A percentile compares a stretch with the other conserved stretches of the same genome.
Evolutionary conservation across 202 grass and related monocot species (phyloP).

Genomic region (Eragrostis tef): DNA sequence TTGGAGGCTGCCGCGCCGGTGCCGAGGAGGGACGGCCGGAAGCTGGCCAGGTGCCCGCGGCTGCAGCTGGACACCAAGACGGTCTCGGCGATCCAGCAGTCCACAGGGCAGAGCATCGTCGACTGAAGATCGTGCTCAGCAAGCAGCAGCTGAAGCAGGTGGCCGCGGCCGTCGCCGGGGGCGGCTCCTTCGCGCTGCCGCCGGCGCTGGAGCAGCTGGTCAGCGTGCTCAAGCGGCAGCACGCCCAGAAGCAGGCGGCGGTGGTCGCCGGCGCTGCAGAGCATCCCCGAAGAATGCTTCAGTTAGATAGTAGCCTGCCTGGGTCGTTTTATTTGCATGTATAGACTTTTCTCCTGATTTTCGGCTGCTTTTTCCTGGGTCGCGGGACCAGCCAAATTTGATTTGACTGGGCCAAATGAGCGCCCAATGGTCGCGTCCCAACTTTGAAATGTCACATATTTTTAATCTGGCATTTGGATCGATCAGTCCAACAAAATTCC

Average conservation of each 20-base stretch:
- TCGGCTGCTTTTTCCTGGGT: conserved; percentile 22
- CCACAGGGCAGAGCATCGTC: conserved; percentile 46
- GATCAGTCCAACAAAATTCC: neutral
- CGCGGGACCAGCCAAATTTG: conserved; percentile 6
- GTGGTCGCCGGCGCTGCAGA: conserved; percentile 77
- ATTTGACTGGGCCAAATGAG: conserved; percentile 32
- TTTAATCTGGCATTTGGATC: conserved; percentile 59
- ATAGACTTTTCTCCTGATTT: conserved; percentile 26
- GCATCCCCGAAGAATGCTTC: conserved; percentile 77
- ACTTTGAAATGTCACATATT: conserved; percentile 56
- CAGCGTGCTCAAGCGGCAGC: conserved; percentile 55
- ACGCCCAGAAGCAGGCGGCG: conserved; percentile 53
- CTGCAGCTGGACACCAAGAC: conserved; percentile 63
- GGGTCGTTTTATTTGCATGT: neutral
- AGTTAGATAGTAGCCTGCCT: conserved; percentile 22
- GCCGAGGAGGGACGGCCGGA: conserved; percentile 53
- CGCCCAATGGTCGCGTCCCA: conserved; percentile 45
- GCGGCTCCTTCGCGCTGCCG: conserved; percentile 45
- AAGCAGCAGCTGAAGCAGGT: conserved; percentile 88
- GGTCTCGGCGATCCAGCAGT: conserved; percentile 55
- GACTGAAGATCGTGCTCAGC: conserved; percentile 75
- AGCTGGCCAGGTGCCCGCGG: conserved; percentile 67
- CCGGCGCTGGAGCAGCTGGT: conserved; percentile 74
- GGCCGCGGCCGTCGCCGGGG: conserved; percentile 49
- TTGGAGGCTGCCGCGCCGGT: conserved; percentile 35